A percentile compares a stretch with the other conserved stretches of the same genome.
Conservation (phyloP, 2,329 filamentous ascomycete species). For the Coleophoma eucalyptorum region DNA sequence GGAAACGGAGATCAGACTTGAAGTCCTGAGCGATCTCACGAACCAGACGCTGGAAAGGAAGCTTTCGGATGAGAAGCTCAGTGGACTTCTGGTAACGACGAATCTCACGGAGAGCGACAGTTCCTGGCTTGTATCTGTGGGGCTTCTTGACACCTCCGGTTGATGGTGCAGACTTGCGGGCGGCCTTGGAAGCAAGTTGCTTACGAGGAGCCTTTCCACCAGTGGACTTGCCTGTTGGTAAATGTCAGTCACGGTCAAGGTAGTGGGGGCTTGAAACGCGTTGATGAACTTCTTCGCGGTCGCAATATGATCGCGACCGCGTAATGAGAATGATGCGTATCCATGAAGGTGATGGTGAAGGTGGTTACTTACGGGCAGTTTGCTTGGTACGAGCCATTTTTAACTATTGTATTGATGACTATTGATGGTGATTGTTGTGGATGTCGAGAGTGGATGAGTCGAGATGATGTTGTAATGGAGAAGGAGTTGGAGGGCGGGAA, state of each 20-base stretch:
- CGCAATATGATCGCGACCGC: constrained; percentile 18
- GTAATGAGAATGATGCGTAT: constrained; percentile 8
- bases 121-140: constrained; percentile 86
- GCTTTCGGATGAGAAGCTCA: constrained; percentile 93
- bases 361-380: constrained; percentile 52
- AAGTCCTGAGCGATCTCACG: constrained; percentile 96
- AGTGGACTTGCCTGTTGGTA: constrained; percentile 63
- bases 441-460: constrained; percentile 14
- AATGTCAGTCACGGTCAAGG: constrained; percentile 20
- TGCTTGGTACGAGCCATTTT: constrained; percentile 38
- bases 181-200: constrained; percentile 97
- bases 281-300: constrained; percentile 8
- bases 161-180: constrained; percentile 95
- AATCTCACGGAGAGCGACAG: constrained; percentile 97
- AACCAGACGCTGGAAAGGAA: constrained; percentile 96
- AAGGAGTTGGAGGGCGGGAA: constrained; percentile 13
- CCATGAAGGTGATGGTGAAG: neutral
- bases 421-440: constrained; percentile 12
- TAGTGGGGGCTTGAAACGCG: too few relatives aligned
- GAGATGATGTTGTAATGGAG: constrained; percentile 22
- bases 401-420: constrained; percentile 13
- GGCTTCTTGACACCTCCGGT: constrained; percentile 98
- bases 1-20: constrained; percentile 95
- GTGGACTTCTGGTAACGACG: constrained; percentile 97
- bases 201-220: constrained; percentile 81